Evolutionary conservation across 2,329 filamentous ascomycete species (phyloP).

Genomic region (Metarhizium anisopliae): DNA sequence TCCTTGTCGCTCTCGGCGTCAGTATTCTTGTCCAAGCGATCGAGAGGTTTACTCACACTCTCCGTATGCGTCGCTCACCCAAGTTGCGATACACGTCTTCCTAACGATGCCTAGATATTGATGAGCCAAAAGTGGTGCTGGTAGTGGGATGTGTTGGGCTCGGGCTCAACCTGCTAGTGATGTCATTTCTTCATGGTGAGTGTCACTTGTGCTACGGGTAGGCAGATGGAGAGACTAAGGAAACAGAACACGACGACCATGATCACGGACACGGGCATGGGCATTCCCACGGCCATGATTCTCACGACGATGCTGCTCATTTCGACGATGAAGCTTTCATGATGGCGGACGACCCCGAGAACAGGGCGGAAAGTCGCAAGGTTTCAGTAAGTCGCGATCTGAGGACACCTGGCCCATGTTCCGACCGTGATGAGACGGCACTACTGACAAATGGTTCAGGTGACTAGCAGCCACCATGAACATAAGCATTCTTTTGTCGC

Average conservation of each 20-base stretch:
- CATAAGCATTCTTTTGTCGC: conserved; percentile 36
- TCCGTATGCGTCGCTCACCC: conserved; percentile 26
- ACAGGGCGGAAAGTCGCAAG: not conserved
- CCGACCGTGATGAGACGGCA: not conserved
- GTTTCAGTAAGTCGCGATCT: not conserved
- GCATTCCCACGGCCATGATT: conserved; percentile 22
- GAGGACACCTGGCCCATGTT: not conserved
- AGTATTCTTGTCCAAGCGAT: conserved; percentile 67
- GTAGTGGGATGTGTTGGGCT: conserved; percentile 62
- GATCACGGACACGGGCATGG: too few relatives aligned
- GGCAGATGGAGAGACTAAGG: not conserved
- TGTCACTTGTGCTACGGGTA: not conserved
- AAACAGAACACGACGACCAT: conserved; percentile 18
- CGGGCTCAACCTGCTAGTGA: conserved; percentile 57
- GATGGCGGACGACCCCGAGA: not conserved
- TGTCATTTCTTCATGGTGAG: conserved; percentile 55
- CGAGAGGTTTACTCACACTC: conserved; percentile 55
- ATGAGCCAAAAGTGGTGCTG: conserved; percentile 57
- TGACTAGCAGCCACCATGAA: conserved; percentile 28
- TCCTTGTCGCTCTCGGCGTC: conserved; percentile 61
- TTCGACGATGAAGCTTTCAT: not conserved
- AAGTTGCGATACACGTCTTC: not conserved
- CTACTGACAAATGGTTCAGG: not conserved
- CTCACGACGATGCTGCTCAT: not conserved
- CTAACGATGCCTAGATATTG: conserved; percentile 37